Percentiles rank a stretch among this genome's conserved stretches.
These are phyloP conservation scores for Teratosphaeriaceae sp. DNA, from an alignment of 2,329 filamentous ascomycete genomes.

Conservation along the genomic window DNA sequence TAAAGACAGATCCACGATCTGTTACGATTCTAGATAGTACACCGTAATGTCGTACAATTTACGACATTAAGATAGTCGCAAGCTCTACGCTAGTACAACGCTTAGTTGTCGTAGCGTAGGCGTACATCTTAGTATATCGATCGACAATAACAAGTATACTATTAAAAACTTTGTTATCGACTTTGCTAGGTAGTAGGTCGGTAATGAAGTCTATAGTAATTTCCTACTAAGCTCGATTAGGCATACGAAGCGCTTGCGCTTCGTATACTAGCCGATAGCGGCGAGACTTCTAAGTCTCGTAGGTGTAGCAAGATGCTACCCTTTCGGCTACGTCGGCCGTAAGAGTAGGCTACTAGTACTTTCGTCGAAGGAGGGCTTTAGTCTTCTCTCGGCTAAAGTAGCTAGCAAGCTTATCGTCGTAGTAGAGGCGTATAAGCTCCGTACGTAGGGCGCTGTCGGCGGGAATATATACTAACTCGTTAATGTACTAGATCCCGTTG, in stretches of 20 bases:
- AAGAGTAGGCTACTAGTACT: neutral
- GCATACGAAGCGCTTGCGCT: neutral
- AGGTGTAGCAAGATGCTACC: neutral
- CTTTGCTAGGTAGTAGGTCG: neutral
- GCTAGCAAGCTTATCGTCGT: neutral
- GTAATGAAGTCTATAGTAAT: conserved; percentile 2
- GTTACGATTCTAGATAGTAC: too few species aligned
- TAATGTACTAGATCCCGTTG: neutral
- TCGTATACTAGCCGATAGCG: neutral
- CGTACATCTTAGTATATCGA: neutral
- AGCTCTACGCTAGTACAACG: neutral
- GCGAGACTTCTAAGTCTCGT: neutral
- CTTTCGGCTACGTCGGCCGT: neutral
- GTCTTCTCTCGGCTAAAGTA: neutral
- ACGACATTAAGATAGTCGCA: neutral
- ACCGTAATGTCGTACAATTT: neutral
- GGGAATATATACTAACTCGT: neutral
- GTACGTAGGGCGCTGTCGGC: neutral
- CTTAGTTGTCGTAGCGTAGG: neutral
- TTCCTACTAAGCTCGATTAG: neutral
- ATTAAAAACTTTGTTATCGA: neutral
- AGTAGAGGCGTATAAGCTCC: neutral
- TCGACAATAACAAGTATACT: neutral
- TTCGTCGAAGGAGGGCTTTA: neutral
- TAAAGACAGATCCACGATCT: too few species aligned